These are phyloP conservation scores for Chenopodium berlandieri DNA, from an alignment of 148 eudicot genomes.

Conservation along the genomic window DNA sequence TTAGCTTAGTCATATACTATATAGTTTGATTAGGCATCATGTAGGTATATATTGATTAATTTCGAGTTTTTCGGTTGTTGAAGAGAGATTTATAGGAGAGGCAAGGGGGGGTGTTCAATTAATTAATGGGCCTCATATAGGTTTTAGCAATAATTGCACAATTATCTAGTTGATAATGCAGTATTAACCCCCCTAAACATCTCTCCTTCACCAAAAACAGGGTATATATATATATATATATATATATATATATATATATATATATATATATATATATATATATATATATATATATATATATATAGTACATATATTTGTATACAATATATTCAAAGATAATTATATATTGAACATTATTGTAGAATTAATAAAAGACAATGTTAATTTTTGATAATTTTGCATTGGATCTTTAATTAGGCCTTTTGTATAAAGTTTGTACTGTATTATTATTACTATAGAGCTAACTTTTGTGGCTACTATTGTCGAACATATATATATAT, in stretches of 20 bases:
- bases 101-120: slow-evolving; percentile 19
- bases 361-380: slow-evolving; percentile 16
- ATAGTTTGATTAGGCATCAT: slow-evolving; percentile 11
- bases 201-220: slow-evolving; percentile 16
- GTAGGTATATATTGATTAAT: slow-evolving; percentile 15
- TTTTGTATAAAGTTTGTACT: slow-evolving; percentile 2
- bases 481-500: background rate
- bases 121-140: slow-evolving; percentile 19
- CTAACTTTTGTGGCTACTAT: background rate
- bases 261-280: background rate
- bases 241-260: background rate
- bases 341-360: background rate
- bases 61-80: slow-evolving; percentile 27
- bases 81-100: slow-evolving; percentile 10
- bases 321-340: background rate
- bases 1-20: background rate
- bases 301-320: slow-evolving; percentile 4
- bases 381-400: slow-evolving; percentile 15
- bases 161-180: slow-evolving; percentile 29
- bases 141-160: slow-evolving; percentile 32
- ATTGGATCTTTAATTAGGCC: slow-evolving; percentile 1
- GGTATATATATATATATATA: background rate
- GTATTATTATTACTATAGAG: background rate
- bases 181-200: slow-evolving; percentile 17
- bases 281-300: background rate